Percentiles rank a stretch among this genome's conserved stretches.
phyloP scores from a whole-genome alignment of 2,329 filamentous ascomycete species.

The Colletotrichum lupini region DNA sequence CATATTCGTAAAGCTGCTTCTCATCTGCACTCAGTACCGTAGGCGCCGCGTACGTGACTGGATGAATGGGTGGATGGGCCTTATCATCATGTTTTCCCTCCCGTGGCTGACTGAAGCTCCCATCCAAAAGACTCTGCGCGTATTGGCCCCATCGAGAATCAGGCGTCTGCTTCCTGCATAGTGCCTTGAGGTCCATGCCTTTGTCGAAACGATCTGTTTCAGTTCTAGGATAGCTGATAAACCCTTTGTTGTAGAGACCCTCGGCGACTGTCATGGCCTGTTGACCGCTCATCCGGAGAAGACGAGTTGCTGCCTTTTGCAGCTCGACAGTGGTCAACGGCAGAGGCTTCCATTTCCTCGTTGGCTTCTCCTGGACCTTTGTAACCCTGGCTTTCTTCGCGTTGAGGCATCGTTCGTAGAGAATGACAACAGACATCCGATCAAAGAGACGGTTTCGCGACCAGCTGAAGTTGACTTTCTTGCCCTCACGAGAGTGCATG shows the following conservation, averaged over 20 bases:
- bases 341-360: constrained; percentile 92
- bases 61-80: constrained; percentile 96
- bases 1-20: constrained; percentile 88
- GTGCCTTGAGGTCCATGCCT: constrained; percentile 82
- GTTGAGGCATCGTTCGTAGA: constrained; percentile 86
- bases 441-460: constrained; percentile 87
- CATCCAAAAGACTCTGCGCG: constrained; percentile 79
- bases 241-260: constrained; percentile 89
- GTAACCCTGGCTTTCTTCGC: constrained; percentile 83
- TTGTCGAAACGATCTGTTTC: constrained; percentile 96
- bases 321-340: constrained; percentile 96
- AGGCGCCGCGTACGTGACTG: constrained; percentile 83
- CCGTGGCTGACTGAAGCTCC: constrained; percentile 83
- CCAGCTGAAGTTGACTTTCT: constrained; percentile 89
- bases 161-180: constrained; percentile 86
- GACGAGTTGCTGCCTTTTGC: constrained; percentile 92
- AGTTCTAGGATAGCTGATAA: constrained; percentile 96
- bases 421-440: constrained; percentile 79
- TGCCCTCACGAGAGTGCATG: constrained; percentile 79
- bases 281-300: constrained; percentile 91
- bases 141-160: constrained; percentile 84
- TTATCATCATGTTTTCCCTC: constrained; percentile 92
- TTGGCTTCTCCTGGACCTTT: constrained; percentile 90
- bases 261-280: constrained; percentile 91
- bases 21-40: constrained; percentile 74